A percentile compares a stretch with the other conserved stretches of the same genome.
phyloP scores from a whole-genome alignment of 805 yeast genomes.

The Kodamaea jinghongensis region DNA sequence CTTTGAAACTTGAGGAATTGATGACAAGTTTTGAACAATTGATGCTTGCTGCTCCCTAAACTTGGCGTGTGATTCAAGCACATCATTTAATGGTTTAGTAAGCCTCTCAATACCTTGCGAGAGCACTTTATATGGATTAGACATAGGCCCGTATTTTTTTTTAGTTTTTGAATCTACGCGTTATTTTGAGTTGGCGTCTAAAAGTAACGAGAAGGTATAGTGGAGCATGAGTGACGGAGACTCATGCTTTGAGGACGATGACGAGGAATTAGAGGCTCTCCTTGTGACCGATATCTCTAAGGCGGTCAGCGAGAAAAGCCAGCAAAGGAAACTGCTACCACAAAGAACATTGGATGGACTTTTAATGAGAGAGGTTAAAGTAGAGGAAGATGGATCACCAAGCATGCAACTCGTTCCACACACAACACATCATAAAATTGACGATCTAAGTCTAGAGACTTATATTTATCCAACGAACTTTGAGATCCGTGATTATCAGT shows the following conservation, averaged over 20 bases:
- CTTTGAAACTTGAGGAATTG: constrained; percentile 12
- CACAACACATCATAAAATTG: constrained; percentile 11
- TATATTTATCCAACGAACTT: constrained; percentile 85
- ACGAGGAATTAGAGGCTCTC: constrained; percentile 9
- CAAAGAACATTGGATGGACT: constrained; percentile 7
- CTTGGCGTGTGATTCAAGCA: constrained; percentile 28
- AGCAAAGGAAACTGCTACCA: neutral
- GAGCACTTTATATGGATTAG: constrained; percentile 26
- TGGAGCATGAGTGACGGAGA: constrained; percentile 9
- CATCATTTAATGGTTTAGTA: constrained; percentile 22
- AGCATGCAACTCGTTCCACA: neutral
- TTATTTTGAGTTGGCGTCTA: neutral
- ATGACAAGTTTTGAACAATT: constrained; percentile 24
- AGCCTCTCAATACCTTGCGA: constrained; percentile 21
- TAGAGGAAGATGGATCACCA: neutral
- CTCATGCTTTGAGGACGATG: constrained; percentile 12
- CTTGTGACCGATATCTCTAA: neutral
- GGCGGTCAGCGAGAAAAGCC: neutral
- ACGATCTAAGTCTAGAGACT: constrained; percentile 17
- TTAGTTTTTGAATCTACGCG: neutral
- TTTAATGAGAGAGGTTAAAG: neutral
- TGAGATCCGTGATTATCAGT: constrained; percentile 85
- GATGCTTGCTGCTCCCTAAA: constrained; percentile 26
- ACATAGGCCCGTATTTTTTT: constrained; percentile 3
- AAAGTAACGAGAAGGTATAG: neutral